Conservation (phyloP, 2,329 filamentous ascomycete species). For the Curvularia hawaiiensis region DNA sequence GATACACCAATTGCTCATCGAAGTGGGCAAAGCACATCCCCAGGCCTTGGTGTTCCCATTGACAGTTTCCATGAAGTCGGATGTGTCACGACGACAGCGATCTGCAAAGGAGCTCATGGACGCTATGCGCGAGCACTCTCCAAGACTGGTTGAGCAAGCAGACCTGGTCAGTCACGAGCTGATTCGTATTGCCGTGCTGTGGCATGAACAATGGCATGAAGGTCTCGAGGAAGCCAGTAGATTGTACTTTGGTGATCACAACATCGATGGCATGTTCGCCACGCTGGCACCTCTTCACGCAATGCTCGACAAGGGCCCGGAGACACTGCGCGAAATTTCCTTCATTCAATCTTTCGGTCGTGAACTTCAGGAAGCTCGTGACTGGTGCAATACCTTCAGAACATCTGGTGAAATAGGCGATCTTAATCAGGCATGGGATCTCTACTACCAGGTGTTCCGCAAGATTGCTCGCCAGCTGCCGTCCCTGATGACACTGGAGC, state of each 20-base stretch:
- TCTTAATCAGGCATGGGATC: slow-evolving; percentile 97
- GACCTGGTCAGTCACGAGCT: slow-evolving; percentile 95
- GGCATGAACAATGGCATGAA: slow-evolving; percentile 99
- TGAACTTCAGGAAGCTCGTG: slow-evolving; percentile 90
- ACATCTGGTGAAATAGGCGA: slow-evolving; percentile 89
- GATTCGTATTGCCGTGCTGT: slow-evolving; percentile 93
- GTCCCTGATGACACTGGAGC: slow-evolving; percentile 87
- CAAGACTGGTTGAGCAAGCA: slow-evolving; percentile 90
- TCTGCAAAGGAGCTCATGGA: slow-evolving; percentile 96
- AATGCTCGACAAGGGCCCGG: slow-evolving; percentile 85
- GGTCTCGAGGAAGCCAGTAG: slow-evolving; percentile 95
- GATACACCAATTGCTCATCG: slow-evolving; percentile 88
- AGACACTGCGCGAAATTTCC: slow-evolving; percentile 93
- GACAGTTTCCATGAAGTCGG: slow-evolving; percentile 97
- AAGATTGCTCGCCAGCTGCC: slow-evolving; percentile 92
- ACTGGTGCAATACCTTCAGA: slow-evolving; percentile 94
- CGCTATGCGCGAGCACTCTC: slow-evolving; percentile 94
- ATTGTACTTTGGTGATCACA: slow-evolving; percentile 95
- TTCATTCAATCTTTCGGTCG: slow-evolving; percentile 97
- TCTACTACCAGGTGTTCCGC: slow-evolving; percentile 98
- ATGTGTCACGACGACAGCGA: slow-evolving; percentile 80
- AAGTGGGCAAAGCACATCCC: slow-evolving; percentile 92
- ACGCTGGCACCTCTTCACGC: slow-evolving; percentile 90
- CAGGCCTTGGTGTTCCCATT: slow-evolving; percentile 96
- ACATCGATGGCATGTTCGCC: slow-evolving; percentile 96